Evolutionary conservation across 75 land plant species (phyloP).

Genomic region (Gnetum montanum): DNA sequence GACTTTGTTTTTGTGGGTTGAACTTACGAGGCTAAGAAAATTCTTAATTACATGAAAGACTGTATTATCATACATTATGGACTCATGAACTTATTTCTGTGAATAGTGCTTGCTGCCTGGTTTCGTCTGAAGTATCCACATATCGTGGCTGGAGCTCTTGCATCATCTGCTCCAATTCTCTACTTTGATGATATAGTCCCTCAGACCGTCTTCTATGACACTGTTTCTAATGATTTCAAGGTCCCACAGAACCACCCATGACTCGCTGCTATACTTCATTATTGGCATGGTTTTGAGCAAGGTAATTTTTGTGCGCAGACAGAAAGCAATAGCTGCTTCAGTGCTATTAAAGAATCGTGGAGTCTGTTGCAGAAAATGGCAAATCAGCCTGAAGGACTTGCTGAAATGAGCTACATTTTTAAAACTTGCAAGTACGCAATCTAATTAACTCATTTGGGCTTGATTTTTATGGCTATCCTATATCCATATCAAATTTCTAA

Average conservation of each 20-base stretch:
- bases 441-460: background rate
- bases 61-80: too few species aligned
- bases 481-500: too few species aligned
- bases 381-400: conserved; percentile 21
- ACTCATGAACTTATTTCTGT: background rate
- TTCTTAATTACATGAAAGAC: background rate
- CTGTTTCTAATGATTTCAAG: conserved; percentile 53
- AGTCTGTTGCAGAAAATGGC: conserved; percentile 23
- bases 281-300: background rate
- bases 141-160: conserved; percentile 68
- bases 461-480: background rate
- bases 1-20: too few species aligned
- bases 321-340: conserved; percentile 38
- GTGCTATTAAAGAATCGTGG: conserved; percentile 44
- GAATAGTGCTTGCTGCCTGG: conserved; percentile 81
- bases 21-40: too few species aligned
- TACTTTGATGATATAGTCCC: conserved; percentile 48
- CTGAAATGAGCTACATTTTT: conserved; percentile 27
- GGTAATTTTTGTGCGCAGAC: background rate
- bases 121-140: conserved; percentile 86
- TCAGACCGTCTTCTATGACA: conserved; percentile 33
- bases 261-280: background rate
- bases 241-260: conserved; percentile 12
- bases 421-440: conserved; percentile 41
- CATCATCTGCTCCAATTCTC: conserved; percentile 82